Evolutionary conservation across 208 protist species (phyloP).

Genomic region (Wallacemonas rigidus): DNA sequence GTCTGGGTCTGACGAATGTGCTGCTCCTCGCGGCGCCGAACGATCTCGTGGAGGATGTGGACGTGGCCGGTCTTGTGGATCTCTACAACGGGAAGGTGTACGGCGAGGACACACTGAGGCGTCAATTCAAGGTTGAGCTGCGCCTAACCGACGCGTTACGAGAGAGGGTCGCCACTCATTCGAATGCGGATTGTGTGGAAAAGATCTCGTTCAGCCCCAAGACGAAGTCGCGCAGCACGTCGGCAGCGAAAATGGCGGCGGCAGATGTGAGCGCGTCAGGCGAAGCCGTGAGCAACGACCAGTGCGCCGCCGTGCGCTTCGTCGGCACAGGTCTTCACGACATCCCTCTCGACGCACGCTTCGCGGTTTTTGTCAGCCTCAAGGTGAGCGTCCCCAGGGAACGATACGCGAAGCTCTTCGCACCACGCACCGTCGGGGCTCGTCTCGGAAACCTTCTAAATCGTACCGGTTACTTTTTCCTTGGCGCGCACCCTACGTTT

Average conservation of each 20-base stretch:
- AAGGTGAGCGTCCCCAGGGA: conserved; percentile 9
- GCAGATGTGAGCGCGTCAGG: background rate
- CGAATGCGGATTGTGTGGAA: background rate
- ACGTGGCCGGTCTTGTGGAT: conserved; percentile 17
- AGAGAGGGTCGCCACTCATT: conserved; percentile 1
- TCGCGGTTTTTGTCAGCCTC: conserved; percentile 2
- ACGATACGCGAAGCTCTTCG: conserved; percentile 7
- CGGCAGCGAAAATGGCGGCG: no score
- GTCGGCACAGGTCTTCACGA: background rate
- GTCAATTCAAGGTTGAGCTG: conserved; percentile 12
- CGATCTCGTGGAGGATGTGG: conserved; percentile 62
- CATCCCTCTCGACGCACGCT: conserved; percentile 9
- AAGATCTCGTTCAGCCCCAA: conserved; percentile 5
- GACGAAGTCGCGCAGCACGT: background rate
- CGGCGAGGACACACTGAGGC: conserved; percentile 14
- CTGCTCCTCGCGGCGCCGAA: conserved; percentile 59
- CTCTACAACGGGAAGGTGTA: conserved; percentile 17
- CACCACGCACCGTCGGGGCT: background rate
- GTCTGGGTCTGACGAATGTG: conserved; percentile 56
- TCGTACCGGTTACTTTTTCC: conserved; percentile 3
- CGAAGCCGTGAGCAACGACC: background rate
- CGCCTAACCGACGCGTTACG: conserved; percentile 8
- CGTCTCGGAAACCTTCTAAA: conserved; percentile 3
- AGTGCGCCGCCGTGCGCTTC: conserved; percentile 5
- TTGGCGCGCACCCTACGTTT: background rate